Evolutionary conservation across 176 grass and related monocot species (phyloP), one percentile per base, ranked within the genome.

Genomic region (Urochloa ruziziensis): DNA sequence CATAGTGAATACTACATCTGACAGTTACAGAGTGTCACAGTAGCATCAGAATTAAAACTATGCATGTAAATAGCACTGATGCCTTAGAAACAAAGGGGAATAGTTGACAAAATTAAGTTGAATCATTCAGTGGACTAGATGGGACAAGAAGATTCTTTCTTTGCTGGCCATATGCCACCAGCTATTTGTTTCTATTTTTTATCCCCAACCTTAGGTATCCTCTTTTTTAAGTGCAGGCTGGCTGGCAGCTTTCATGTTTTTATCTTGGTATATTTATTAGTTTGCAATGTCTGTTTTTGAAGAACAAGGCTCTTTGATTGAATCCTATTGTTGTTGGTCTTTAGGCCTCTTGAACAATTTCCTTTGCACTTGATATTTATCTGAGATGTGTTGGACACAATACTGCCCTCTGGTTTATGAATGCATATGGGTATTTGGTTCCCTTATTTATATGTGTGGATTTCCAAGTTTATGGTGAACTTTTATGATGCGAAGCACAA

Each of bases 131-230:
- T 47, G 46, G 75, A 74, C 14, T 70, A 67, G 67, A 67, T 83
- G 67, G 24, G 49, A 62, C 60, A 67, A 67, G 52, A 73, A 87
- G 77, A 83, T 83, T 82, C 67, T 83, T 77, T 83, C 30, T 68
- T 65, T 79, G 84, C 80, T 90, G 84, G 80, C 25, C 77, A 83
- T 74, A 79, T 83, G 49, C 67, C 67, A 68, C 88, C 48, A 83
- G 40, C 74, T 83, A 49, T 67, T 83, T 43, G 5, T 74, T 83
- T 83, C 24, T 53, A 33, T 79, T 83, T 73, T 73, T 35, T 74
- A 79, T 18, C 10, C 10, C 34, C 48, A 34, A 46, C n/a, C 23
- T 86, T 78, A 71, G 35, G 15, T 72, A 23, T 19, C 54, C 65
- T 33, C 36, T 75, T 33, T 19, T 18, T 75, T 42, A 5, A 82